Conservation (phyloP, 129 eudicot species). For the Calendula officinalis region DNA sequence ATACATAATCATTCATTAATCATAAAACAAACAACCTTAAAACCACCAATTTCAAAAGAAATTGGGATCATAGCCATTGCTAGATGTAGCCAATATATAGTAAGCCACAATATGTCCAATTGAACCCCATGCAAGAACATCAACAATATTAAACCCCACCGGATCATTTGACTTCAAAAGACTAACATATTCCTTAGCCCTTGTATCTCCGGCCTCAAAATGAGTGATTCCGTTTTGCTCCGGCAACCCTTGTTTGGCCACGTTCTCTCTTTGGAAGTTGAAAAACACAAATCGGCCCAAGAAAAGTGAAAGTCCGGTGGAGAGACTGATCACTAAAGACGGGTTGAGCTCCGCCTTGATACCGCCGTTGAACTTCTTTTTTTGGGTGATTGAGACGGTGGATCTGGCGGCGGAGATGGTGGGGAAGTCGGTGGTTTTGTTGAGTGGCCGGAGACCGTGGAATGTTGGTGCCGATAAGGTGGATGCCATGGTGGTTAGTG, state of each 20-base stretch:
- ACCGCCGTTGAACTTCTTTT: slow-evolving; percentile 23
- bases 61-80: slow-evolving; percentile 96
- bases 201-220: slow-evolving; percentile 84
- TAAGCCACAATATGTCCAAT: slow-evolving; percentile 97
- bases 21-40: not conserved
- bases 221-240: slow-evolving; percentile 84
- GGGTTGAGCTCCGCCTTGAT: slow-evolving; percentile 70
- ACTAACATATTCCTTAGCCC: slow-evolving; percentile 97
- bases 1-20: not conserved
- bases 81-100: slow-evolving; percentile 84
- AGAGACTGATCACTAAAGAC: slow-evolving; percentile 75
- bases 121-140: slow-evolving; percentile 97
- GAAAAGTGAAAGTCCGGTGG: slow-evolving; percentile 89
- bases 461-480: slow-evolving; percentile 62
- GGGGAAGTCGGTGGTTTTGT: slow-evolving; percentile 38
- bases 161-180: slow-evolving; percentile 89
- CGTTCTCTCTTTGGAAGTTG: slow-evolving; percentile 94
- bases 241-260: slow-evolving; percentile 85
- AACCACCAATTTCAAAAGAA: slow-evolving; percentile 39
- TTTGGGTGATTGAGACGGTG: slow-evolving; percentile 30
- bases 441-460: slow-evolving; percentile 74
- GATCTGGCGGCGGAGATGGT: slow-evolving; percentile 21
- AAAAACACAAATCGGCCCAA: slow-evolving; percentile 90
- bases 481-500: slow-evolving; percentile 49
- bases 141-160: slow-evolving; percentile 88